phyloP scores from a whole-genome alignment of 495 filamentous ascomycete species.

The Aspergillus haitiensis region DNA sequence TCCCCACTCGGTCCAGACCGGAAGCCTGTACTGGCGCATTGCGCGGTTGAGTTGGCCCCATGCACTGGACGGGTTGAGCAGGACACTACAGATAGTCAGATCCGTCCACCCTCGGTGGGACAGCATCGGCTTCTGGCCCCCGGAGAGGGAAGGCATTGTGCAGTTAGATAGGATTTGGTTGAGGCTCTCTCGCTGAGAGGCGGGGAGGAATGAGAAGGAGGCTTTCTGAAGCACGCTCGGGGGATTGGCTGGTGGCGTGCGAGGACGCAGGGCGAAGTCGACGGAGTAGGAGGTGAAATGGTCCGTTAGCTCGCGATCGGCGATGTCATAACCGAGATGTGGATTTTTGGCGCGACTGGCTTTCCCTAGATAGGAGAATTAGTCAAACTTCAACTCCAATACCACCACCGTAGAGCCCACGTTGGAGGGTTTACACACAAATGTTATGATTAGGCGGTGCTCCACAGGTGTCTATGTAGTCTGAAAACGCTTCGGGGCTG shows the following conservation, averaged over 20 bases:
- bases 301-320: constrained; percentile 15
- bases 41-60: constrained; percentile 13
- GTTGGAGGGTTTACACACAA: constrained; percentile 1
- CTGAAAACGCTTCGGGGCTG: constrained; percentile 6
- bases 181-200: not conserved
- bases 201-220: constrained; percentile 1
- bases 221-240: not conserved
- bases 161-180: not conserved
- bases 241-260: not conserved
- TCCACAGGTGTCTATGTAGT: constrained; percentile 13
- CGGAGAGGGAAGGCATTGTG: constrained; percentile 4
- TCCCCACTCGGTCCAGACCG: not conserved
- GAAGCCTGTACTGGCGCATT: not conserved
- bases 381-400: not conserved
- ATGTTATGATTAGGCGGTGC: constrained; percentile 13
- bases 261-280: constrained; percentile 16
- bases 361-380: not conserved
- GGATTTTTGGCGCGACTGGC: not conserved
- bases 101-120: constrained; percentile 1
- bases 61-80: not conserved
- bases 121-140: constrained; percentile 13
- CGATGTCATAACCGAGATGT: constrained; percentile 10
- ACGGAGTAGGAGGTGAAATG: constrained; percentile 13
- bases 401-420: too few relatives aligned
- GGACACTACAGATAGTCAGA: not conserved